These are phyloP conservation scores for Yarrowia sp. DNA, from an alignment of 805 yeast genomes.

Conservation along the genomic window DNA sequence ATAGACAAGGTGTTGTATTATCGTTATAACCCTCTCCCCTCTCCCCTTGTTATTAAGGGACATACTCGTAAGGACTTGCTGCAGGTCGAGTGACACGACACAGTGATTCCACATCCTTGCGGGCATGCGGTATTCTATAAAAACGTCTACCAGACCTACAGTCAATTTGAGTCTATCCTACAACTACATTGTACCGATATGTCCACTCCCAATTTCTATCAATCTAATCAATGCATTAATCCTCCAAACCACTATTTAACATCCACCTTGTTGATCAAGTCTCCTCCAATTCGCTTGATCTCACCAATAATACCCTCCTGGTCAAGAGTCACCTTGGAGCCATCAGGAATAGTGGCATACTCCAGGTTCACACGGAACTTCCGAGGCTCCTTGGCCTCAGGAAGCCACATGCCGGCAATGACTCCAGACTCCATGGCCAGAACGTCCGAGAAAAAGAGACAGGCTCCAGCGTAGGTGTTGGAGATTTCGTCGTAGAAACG, in stretches of 20 bases:
- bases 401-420: constrained; percentile 79
- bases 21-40: too few species aligned
- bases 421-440: constrained; percentile 46
- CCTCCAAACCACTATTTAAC: neutral
- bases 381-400: constrained; percentile 53
- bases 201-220: too few species aligned
- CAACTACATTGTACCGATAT: neutral
- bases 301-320: constrained; percentile 57
- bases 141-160: too few species aligned
- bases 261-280: constrained; percentile 34
- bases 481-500: constrained; percentile 60
- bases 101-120: too few species aligned
- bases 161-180: too few species aligned
- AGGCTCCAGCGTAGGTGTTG: constrained; percentile 58
- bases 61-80: too few species aligned
- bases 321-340: constrained; percentile 36
- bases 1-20: too few species aligned
- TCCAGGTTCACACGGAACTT: constrained; percentile 80
- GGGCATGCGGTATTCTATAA: too few species aligned
- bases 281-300: constrained; percentile 47
- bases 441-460: constrained; percentile 63
- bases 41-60: too few species aligned
- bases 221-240: neutral
- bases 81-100: too few species aligned
- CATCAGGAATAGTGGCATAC: constrained; percentile 59